A percentile compares a stretch with the other conserved stretches of the same genome.
phyloP scores from a whole-genome alignment of 352 stramenopile species.

The Globisporangium camurandrum region DNA sequence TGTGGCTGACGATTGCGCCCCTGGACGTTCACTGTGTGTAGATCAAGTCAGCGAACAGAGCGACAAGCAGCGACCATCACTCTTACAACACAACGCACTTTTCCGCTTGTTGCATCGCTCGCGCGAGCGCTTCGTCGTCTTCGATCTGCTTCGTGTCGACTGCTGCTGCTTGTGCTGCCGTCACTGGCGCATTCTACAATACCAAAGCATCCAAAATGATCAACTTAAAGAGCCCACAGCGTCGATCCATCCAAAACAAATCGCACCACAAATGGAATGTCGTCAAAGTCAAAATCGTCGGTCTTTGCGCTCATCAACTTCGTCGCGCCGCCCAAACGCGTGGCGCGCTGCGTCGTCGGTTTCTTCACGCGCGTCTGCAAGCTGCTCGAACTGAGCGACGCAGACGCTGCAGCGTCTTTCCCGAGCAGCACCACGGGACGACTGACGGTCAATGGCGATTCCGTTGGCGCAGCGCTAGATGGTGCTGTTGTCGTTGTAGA shows the following conservation, averaged over 20 bases:
- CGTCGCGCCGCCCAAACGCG: slow-evolving; percentile 54
- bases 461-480: slow-evolving; percentile 13
- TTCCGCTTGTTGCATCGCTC: slow-evolving; percentile 72
- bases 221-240: too few relatives aligned
- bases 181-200: slow-evolving; percentile 51
- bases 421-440: slow-evolving; percentile 70
- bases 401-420: slow-evolving; percentile 39
- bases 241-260: not conserved
- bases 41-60: too few relatives aligned
- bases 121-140: slow-evolving; percentile 79
- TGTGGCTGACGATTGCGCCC: slow-evolving; percentile 4
- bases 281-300: slow-evolving; percentile 85
- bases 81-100: slow-evolving; percentile 31
- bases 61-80: not conserved
- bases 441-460: slow-evolving; percentile 42
- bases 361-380: slow-evolving; percentile 62
- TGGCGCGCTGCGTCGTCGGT: slow-evolving; percentile 42
- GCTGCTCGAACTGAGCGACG: slow-evolving; percentile 27
- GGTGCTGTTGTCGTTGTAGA: slow-evolving; percentile 3
- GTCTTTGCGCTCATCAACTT: slow-evolving; percentile 56
- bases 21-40: slow-evolving; percentile 26
- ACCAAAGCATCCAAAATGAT: not conserved
- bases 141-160: slow-evolving; percentile 74
- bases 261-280: slow-evolving; percentile 77
- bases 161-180: slow-evolving; percentile 19